Evolutionary conservation across 73 alveolate species (phyloP).

Genomic region (Blepharisma stoltei): DNA sequence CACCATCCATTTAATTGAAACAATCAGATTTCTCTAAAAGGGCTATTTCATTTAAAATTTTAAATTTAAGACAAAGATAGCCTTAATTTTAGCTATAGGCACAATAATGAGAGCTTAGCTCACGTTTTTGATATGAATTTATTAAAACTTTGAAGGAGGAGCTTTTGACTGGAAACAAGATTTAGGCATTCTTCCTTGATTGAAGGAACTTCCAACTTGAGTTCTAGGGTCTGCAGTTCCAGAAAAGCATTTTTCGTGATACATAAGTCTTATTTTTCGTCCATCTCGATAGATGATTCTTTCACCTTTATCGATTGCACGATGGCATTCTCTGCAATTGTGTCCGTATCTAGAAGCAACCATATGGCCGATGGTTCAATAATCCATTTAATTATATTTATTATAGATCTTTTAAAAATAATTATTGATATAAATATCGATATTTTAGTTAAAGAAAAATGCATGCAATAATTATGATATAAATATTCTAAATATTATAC

Average conservation of each 20-base stretch:
- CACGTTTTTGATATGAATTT: no score
- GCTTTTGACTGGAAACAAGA: slow-evolving; percentile 18
- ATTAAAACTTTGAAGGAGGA: slow-evolving; percentile 25
- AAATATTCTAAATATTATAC: no score
- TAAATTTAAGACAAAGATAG: no score
- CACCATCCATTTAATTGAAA: no score
- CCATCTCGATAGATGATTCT: slow-evolving; percentile 25
- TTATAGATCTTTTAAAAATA: background rate
- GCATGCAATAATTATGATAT: no score
- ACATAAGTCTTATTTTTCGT: slow-evolving; percentile 27
- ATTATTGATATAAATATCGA: background rate
- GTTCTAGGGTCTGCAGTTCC: slow-evolving; percentile 34
- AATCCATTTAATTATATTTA: background rate
- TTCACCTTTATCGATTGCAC: slow-evolving; percentile 28
- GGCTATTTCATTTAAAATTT: no score
- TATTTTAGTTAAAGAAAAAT: no score
- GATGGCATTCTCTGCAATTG: slow-evolving; percentile 17
- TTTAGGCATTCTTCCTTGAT: slow-evolving; percentile 32
- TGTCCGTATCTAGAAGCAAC: slow-evolving; percentile 11
- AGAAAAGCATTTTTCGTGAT: slow-evolving; percentile 30
- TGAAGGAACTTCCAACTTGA: slow-evolving; percentile 12
- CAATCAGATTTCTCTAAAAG: no score
- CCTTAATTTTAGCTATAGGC: no score
- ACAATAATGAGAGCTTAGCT: no score
- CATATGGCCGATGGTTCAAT: slow-evolving; percentile 24